phyloP scores from a whole-genome alignment of 805 yeast genomes.

The Yarrowia yakushimensis region DNA sequence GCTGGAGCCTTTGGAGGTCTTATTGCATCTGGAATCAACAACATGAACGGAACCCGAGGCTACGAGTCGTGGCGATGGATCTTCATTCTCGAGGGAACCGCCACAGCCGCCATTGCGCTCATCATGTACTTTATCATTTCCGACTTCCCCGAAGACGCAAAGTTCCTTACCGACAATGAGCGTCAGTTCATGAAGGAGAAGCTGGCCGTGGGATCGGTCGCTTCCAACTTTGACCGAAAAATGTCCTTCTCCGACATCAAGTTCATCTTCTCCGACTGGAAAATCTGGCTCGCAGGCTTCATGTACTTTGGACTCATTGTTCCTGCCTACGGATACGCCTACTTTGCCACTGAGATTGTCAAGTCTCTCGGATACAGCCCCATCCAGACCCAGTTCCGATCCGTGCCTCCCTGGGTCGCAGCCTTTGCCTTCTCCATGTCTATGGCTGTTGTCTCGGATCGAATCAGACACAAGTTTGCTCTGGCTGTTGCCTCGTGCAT shows the following conservation, averaged over 20 bases:
- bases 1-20: slow-evolving; percentile 79
- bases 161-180: slow-evolving; percentile 52
- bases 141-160: slow-evolving; percentile 69
- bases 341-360: slow-evolving; percentile 67
- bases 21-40: slow-evolving; percentile 58
- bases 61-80: slow-evolving; percentile 55
- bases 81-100: slow-evolving; percentile 51
- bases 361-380: slow-evolving; percentile 60
- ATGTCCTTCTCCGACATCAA: slow-evolving; percentile 47
- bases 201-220: slow-evolving; percentile 49
- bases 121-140: slow-evolving; percentile 50
- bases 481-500: slow-evolving; percentile 32
- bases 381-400: slow-evolving; percentile 70
- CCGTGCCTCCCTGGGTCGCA: slow-evolving; percentile 80
- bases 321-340: slow-evolving; percentile 75
- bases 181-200: slow-evolving; percentile 56
- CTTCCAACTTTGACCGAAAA: slow-evolving; percentile 51
- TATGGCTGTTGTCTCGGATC: slow-evolving; percentile 61
- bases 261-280: slow-evolving; percentile 55
- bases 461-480: slow-evolving; percentile 39
- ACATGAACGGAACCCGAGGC: slow-evolving; percentile 47
- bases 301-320: slow-evolving; percentile 63
- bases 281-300: slow-evolving; percentile 55
- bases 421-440: slow-evolving; percentile 67
- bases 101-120: slow-evolving; percentile 40